phyloP scores from a whole-genome alignment of 1,284 basidiomycete genomes.

The Cutaneotrichosporon sp. region DNA sequence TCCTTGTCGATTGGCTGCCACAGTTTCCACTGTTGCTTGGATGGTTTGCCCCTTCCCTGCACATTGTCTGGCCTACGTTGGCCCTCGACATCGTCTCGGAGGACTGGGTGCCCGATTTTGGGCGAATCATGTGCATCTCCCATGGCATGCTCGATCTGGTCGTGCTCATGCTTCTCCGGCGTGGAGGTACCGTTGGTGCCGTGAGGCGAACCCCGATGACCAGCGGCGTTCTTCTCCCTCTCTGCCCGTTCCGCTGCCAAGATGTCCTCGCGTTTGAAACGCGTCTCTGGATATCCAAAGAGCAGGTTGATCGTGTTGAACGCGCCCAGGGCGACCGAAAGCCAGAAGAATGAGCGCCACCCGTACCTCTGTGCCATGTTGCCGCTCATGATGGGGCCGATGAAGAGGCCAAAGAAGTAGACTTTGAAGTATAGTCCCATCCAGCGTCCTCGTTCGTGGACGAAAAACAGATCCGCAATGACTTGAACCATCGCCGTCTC shows the following conservation, averaged over 20 bases:
- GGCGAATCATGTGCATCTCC: background rate
- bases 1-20: conserved; percentile 11
- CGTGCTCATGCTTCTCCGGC: background rate
- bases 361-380: conserved; percentile 10
- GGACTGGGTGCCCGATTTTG: background rate
- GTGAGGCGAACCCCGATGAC: too few species aligned
- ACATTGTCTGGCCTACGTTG: background rate
- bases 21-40: conserved; percentile 10
- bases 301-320: conserved; percentile 9
- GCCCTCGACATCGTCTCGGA: background rate
- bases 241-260: too few species aligned
- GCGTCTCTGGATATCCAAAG: conserved; percentile 11
- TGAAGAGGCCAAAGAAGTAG: conserved; percentile 17
- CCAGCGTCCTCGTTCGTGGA: conserved; percentile 15
- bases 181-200: background rate
- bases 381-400: conserved; percentile 13
- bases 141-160: background rate
- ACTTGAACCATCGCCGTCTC: conserved; percentile 14
- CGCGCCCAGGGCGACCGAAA: background rate
- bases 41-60: background rate
- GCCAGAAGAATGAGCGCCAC: conserved; percentile 16
- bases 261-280: background rate
- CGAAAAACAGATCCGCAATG: conserved; percentile 18
- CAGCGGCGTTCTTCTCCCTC: background rate
- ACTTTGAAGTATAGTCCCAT: conserved; percentile 17